Evolutionary conservation across 75 land plant genomes (phyloP).

Genomic region (Picea glauca): DNA sequence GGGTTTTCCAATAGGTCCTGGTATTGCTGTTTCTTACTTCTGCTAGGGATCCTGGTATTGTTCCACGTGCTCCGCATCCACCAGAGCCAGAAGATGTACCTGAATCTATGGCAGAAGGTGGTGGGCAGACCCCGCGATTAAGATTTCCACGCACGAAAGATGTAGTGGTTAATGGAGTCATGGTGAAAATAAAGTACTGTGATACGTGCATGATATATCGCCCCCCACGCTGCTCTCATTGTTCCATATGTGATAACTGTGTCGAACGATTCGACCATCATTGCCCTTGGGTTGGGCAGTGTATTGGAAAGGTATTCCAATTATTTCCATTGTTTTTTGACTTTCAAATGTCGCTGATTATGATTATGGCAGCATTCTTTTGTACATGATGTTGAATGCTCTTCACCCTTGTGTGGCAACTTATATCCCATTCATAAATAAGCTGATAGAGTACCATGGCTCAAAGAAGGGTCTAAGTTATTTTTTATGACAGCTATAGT

Average conservation of each 20-base stretch:
- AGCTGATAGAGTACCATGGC: too few relatives aligned
- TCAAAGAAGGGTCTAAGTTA: too few relatives aligned
- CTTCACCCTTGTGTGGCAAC: too few relatives aligned
- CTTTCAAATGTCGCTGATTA: neutral
- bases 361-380: too few relatives aligned
- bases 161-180: slow-evolving; percentile 57
- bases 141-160: slow-evolving; percentile 80
- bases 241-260: slow-evolving; percentile 89
- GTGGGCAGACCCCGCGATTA: slow-evolving; percentile 68
- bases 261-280: slow-evolving; percentile 95
- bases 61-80: slow-evolving; percentile 85
- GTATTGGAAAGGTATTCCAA: slow-evolving; percentile 71
- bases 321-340: neutral
- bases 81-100: slow-evolving; percentile 64
- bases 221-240: slow-evolving; percentile 90
- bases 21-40: slow-evolving; percentile 74
- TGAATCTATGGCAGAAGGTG: slow-evolving; percentile 49
- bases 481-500: too few relatives aligned
- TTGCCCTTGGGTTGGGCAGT: slow-evolving; percentile 97
- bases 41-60: slow-evolving; percentile 88
- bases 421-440: too few relatives aligned
- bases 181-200: slow-evolving; percentile 77
- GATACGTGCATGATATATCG: slow-evolving; percentile 92
- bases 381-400: too few relatives aligned
- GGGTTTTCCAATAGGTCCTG: slow-evolving; percentile 45